A percentile compares a stretch with the other conserved stretches of the same genome.
Conservation (phyloP, 2,329 filamentous ascomycete species). For the Ophiocordyceps camponoti-leonardi region DNA sequence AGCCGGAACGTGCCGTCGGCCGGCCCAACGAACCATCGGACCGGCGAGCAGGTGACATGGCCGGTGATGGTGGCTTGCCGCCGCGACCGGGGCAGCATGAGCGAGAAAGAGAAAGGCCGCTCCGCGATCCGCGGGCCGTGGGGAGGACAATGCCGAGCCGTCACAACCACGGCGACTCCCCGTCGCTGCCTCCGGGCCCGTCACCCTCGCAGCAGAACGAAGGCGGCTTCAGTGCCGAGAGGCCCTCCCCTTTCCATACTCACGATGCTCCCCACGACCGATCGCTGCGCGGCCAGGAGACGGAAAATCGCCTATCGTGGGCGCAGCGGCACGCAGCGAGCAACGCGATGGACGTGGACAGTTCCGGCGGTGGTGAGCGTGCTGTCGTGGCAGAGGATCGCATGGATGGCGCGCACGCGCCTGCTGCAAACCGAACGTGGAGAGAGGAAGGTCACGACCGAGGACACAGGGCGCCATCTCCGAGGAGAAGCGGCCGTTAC, state of each 20-base stretch:
- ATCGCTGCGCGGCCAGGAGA: conserved; percentile 9
- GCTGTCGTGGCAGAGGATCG: conserved; percentile 25
- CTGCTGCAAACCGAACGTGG: conserved; percentile 15
- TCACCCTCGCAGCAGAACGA: conserved; percentile 17
- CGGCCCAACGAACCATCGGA: conserved; percentile 11
- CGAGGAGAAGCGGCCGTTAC: conserved; percentile 21
- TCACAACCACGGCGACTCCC: conserved; percentile 1
- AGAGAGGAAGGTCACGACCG: conserved; percentile 29
- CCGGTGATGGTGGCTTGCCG: conserved; percentile 12
- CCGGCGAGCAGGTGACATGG: conserved; percentile 16
- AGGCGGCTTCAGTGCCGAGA: conserved; percentile 36
- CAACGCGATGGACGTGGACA: conserved; percentile 12
- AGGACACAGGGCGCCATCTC: conserved; percentile 26
- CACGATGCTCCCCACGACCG: conserved; percentile 13
- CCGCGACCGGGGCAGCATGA: conserved; percentile 23
- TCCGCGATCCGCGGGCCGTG: conserved; percentile 13
- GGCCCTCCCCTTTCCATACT: conserved; percentile 31
- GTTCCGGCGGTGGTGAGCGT: conserved; percentile 28
- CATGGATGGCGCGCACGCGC: conserved; percentile 11
- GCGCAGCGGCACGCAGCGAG: conserved; percentile 10
- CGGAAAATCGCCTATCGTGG: conserved; percentile 13
- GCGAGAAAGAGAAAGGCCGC: conserved; percentile 23
- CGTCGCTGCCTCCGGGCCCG: conserved; percentile 9
- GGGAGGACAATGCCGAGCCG: conserved; percentile 10
- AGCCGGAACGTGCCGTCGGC: conserved; percentile 4